Evolutionary conservation across 805 yeast genomes (phyloP).

Genomic region (Grigorovia humatica): DNA sequence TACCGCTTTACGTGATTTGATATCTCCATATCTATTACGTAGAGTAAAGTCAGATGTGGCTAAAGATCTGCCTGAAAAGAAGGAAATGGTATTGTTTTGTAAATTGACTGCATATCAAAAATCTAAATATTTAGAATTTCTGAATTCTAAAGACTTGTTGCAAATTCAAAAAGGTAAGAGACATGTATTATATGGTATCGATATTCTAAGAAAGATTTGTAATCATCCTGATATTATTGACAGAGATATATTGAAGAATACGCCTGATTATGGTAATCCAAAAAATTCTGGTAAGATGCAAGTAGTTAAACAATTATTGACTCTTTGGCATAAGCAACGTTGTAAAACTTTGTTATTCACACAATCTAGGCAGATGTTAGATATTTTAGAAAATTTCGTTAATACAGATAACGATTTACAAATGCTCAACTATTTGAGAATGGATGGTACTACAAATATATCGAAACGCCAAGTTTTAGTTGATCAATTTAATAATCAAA

Average conservation of each 20-base stretch:
- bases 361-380: conserved; percentile 90
- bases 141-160: conserved; percentile 63
- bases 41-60: conserved; percentile 92
- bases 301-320: conserved; percentile 65
- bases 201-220: conserved; percentile 81
- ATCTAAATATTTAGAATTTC: conserved; percentile 59
- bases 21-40: conserved; percentile 80
- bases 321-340: conserved; percentile 65
- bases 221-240: conserved; percentile 87
- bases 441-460: conserved; percentile 93
- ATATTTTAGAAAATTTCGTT: conserved; percentile 66
- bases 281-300: conserved; percentile 79
- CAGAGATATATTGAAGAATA: conserved; percentile 27
- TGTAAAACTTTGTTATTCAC: conserved; percentile 80
- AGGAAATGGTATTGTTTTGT: conserved; percentile 90
- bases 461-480: conserved; percentile 67
- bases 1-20: conserved; percentile 73
- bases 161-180: conserved; percentile 67
- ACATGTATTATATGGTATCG: conserved; percentile 83
- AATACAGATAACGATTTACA: conserved; percentile 27
- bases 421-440: conserved; percentile 51
- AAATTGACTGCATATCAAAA: conserved; percentile 70
- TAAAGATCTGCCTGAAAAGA: conserved; percentile 82
- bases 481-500: conserved; percentile 63
- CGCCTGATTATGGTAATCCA: conserved; percentile 43